Evolutionary conservation across 768 basidiomycete species (phyloP).

Genomic region (Sarcomyxa edulis): DNA sequence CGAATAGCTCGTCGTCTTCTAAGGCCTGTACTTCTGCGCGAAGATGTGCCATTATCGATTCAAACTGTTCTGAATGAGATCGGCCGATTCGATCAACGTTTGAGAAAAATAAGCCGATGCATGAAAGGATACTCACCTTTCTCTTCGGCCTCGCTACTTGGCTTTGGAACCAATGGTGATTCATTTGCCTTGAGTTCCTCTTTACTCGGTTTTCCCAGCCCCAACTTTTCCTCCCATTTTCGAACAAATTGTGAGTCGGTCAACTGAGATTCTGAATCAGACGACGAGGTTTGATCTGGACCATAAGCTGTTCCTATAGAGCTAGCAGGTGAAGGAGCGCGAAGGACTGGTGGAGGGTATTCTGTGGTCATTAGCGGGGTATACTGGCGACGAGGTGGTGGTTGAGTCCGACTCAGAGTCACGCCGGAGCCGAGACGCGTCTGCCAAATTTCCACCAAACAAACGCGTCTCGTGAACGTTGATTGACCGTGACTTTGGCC

Average conservation of each 20-base stretch:
- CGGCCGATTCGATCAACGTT: neutral
- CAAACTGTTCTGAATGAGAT: constrained; percentile 20
- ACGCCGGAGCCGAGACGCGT: too few species aligned
- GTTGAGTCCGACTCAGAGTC: too few species aligned
- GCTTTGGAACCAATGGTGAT: constrained; percentile 31
- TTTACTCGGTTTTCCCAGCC: constrained; percentile 25
- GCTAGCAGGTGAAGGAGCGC: constrained; percentile 46
- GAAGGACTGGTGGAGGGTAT: constrained; percentile 43
- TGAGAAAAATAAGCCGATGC: neutral
- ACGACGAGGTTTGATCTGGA: constrained; percentile 39
- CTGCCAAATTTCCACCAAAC: too few species aligned
- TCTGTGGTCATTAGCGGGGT: constrained; percentile 21
- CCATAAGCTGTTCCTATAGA: constrained; percentile 44
- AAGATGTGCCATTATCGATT: constrained; percentile 31
- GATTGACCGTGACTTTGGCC: too few species aligned
- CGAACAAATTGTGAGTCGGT: constrained; percentile 32
- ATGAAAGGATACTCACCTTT: constrained; percentile 26
- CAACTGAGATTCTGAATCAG: constrained; percentile 36
- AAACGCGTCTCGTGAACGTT: too few species aligned
- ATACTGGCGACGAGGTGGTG: too few species aligned
- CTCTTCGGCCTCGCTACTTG: constrained; percentile 23
- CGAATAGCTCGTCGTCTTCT: constrained; percentile 44
- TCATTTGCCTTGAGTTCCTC: constrained; percentile 37
- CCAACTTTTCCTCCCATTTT: constrained; percentile 36
- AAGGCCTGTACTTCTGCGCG: constrained; percentile 31